Evolutionary conservation across 257 asterid species (phyloP), one percentile per base, ranked within the genome.

Genomic region (Forsythia viridissima): DNA sequence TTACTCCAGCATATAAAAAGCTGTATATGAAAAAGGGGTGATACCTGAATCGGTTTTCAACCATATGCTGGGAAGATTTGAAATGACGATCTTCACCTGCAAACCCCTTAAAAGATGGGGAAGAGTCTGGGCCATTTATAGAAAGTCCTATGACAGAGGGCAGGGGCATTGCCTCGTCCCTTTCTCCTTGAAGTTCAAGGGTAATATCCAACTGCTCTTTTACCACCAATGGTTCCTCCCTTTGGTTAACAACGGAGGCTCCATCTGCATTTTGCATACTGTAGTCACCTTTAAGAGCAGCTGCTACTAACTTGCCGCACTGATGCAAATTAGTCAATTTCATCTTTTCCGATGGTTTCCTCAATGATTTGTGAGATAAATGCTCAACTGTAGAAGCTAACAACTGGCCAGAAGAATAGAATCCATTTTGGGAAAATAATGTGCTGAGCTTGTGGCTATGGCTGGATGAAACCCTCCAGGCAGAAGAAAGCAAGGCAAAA

Each of bases 231-330:
- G 68, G 79, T 68, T 83, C 92, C 71, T 86, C 90, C 82, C 81
- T 76, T 80, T 65, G 87, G 80, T 81, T 85, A 76, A 65, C 36
- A 67, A 72, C 66, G 4, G 89, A 66, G 65, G 55, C 74, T 38
- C 77, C 73, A 48, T 81, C 85, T 36, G 73, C 89, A 72, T 71
- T 68, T 76, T 75, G 85, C 72, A 48, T 81, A 83, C 73, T 76
- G 65, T 69, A 57, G 72, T 77, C 84, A 59, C 80, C 74, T 79
- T 76, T 63, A 57, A 96, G 90, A 57, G 97, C 97, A 76, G 92
- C 89, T 52, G 87, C 88, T 66, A 96, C 94, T 83, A 96, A 88
- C 82, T 91, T 91, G 80, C 91, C 87, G 79, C 95, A 90, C 70
- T 82, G 90, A 59, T 74, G 82, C 84, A 85, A 81, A 86, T 90